A percentile compares a stretch with the other conserved stretches of the same genome.
These are phyloP conservation scores for Osmanthus fragrans DNA, from an alignment of 257 asterid genomes.

Conservation along the genomic window DNA sequence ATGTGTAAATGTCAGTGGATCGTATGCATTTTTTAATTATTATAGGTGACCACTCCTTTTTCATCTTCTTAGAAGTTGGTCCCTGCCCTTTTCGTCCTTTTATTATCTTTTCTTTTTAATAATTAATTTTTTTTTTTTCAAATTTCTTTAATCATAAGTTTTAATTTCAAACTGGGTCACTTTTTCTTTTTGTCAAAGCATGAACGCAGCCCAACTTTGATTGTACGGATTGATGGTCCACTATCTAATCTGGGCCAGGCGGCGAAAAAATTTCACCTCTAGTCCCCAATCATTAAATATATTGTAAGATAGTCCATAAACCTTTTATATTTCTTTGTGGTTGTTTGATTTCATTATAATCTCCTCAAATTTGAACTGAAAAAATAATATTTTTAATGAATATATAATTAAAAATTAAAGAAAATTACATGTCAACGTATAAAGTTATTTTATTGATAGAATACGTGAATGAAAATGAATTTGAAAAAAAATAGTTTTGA, in stretches of 20 bases:
- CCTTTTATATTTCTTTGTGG: not conserved
- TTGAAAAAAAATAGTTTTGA: too few species aligned
- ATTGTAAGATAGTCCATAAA: not conserved
- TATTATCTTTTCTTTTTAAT: not conserved
- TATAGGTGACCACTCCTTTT: conserved; percentile 3
- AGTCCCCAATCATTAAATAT: not conserved
- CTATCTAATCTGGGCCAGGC: conserved; percentile 26
- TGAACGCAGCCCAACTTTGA: not conserved
- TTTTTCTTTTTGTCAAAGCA: too few species aligned
- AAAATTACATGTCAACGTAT: too few species aligned
- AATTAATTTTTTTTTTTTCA: not conserved
- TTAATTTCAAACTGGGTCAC: not conserved
- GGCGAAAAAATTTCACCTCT: not conserved
- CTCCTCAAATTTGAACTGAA: too few species aligned
- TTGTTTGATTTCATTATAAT: too few species aligned
- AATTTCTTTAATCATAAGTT: not conserved
- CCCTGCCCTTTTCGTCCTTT: conserved; percentile 39
- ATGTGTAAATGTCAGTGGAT: too few species aligned
- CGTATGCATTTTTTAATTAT: not conserved
- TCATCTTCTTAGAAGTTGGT: conserved; percentile 20
- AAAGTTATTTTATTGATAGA: too few species aligned
- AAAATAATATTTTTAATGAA: too few species aligned
- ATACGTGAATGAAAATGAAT: too few species aligned
- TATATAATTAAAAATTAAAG: too few species aligned
- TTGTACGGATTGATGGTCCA: conserved; percentile 27